Evolutionary conservation across 345 rosid species (phyloP).

Genomic region (Hibiscus mutabilis): DNA sequence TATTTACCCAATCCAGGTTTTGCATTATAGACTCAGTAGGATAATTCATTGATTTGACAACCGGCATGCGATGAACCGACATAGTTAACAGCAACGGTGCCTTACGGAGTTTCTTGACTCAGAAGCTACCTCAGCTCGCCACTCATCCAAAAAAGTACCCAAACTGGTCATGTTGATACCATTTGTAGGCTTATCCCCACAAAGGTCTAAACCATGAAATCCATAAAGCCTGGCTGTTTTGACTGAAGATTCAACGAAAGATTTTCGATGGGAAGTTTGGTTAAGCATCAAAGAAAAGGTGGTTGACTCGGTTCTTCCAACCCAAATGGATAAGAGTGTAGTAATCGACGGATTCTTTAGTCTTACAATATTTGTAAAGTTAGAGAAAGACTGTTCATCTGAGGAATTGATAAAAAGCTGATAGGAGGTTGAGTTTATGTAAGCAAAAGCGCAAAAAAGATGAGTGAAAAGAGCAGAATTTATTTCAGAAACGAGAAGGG

Average conservation of each 20-base stretch:
- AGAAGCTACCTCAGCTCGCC: constrained; percentile 18
- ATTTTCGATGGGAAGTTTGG: constrained; percentile 6
- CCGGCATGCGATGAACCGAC: background rate
- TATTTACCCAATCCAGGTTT: constrained; percentile 22
- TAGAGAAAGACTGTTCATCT: constrained; percentile 11
- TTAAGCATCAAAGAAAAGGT: constrained; percentile 12
- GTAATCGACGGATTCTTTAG: constrained; percentile 14
- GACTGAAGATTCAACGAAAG: constrained; percentile 17
- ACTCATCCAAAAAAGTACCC: constrained; percentile 25
- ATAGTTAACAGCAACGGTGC: constrained; percentile 20
- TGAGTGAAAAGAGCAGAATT: constrained; percentile 33
- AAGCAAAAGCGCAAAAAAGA: constrained; percentile 27
- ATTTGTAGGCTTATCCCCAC: constrained; percentile 6
- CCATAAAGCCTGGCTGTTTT: constrained; percentile 20
- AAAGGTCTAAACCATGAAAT: constrained; percentile 28
- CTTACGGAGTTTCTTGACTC: constrained; percentile 18
- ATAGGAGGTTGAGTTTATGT: constrained; percentile 15
- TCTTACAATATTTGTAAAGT: constrained; percentile 14
- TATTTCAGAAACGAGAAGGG: constrained; percentile 15
- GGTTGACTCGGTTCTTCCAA: background rate
- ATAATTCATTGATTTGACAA: background rate
- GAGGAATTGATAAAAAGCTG: constrained; percentile 1
- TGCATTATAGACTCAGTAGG: constrained; percentile 12
- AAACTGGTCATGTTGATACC: constrained; percentile 17
- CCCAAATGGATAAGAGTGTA: constrained; percentile 13